Conservation (phyloP, 257 asterid species). For the Salvia splendens region DNA sequence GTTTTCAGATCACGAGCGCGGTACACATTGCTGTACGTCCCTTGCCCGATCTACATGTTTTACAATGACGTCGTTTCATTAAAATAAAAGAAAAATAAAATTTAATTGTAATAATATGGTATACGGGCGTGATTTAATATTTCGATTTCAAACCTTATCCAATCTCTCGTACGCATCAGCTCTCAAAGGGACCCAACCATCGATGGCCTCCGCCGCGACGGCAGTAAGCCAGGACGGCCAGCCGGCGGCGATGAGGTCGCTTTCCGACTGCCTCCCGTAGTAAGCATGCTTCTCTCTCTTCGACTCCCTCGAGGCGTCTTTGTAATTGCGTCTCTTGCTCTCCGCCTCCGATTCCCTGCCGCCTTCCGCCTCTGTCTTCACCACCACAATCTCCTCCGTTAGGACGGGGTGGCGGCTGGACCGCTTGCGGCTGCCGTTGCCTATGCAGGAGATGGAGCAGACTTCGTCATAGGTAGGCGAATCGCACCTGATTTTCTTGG, state of each 20-base stretch:
- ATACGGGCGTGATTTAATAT: no score
- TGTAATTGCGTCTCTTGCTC: constrained; percentile 21
- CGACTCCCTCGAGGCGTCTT: constrained; percentile 26
- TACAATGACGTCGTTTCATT: no score
- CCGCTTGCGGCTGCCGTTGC: constrained; percentile 22
- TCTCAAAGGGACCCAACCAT: constrained; percentile 72
- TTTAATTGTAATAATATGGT: no score
- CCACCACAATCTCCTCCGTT: neutral
- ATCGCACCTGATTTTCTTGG: constrained; percentile 57
- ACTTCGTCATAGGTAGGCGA: constrained; percentile 40
- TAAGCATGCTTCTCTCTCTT: constrained; percentile 45
- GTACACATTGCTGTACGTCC: constrained; percentile 92
- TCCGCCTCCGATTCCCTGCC: constrained; percentile 35
- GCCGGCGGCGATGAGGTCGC: constrained; percentile 65
- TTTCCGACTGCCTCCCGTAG: constrained; percentile 56
- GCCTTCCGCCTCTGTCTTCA: constrained; percentile 38
- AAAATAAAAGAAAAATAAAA: no score
- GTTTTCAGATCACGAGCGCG: constrained; percentile 81
- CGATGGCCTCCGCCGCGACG: constrained; percentile 80
- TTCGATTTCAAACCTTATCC: constrained; percentile 54
- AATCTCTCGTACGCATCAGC: constrained; percentile 67
- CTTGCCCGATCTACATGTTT: constrained; percentile 78
- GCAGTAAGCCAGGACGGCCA: constrained; percentile 90
- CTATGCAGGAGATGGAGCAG: constrained; percentile 29
- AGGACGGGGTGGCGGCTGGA: constrained; percentile 28